Conservation (phyloP, 2,329 filamentous ascomycete genomes). For the Sporothrix inflata region DNA sequence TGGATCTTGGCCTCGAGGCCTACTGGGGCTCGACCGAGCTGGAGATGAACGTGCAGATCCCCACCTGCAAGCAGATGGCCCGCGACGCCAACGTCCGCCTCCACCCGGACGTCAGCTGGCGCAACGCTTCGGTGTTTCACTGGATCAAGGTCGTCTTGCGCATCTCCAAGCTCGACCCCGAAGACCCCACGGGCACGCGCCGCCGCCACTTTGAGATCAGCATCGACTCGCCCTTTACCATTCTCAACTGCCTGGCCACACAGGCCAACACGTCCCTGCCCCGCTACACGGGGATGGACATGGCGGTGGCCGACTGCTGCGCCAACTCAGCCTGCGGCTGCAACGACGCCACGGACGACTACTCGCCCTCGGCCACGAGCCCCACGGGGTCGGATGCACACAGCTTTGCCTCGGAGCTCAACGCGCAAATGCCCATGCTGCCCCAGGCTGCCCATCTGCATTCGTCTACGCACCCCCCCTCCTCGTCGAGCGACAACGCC, state of each 20-base stretch:
- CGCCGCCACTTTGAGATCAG: slow-evolving; percentile 93
- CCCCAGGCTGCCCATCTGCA: slow-evolving; percentile 62
- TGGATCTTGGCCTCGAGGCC: slow-evolving; percentile 69
- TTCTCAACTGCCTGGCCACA: slow-evolving; percentile 90
- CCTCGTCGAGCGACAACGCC: slow-evolving; percentile 22
- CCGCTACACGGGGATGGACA: slow-evolving; percentile 66
- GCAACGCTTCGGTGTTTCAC: slow-evolving; percentile 90
- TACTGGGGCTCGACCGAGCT: slow-evolving; percentile 89
- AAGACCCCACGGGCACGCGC: slow-evolving; percentile 71
- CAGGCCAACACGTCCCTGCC: slow-evolving; percentile 86
- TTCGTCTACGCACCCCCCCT: background rate
- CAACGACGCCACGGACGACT: slow-evolving; percentile 42
- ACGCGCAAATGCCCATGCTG: slow-evolving; percentile 45
- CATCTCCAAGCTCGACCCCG: slow-evolving; percentile 79
- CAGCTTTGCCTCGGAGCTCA: background rate
- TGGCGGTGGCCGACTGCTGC: slow-evolving; percentile 46
- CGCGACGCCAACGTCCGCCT: slow-evolving; percentile 68
- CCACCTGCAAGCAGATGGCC: slow-evolving; percentile 84
- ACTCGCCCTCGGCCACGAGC: background rate
- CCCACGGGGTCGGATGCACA: background rate
- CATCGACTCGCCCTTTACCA: slow-evolving; percentile 92
- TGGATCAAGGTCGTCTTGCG: slow-evolving; percentile 98
- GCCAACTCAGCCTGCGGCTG: slow-evolving; percentile 70
- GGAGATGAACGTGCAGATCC: slow-evolving; percentile 90
- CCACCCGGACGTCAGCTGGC: slow-evolving; percentile 90